phyloP scores from a whole-genome alignment of 2,329 filamentous ascomycete genomes.

The Ceratocystis colombiana region DNA sequence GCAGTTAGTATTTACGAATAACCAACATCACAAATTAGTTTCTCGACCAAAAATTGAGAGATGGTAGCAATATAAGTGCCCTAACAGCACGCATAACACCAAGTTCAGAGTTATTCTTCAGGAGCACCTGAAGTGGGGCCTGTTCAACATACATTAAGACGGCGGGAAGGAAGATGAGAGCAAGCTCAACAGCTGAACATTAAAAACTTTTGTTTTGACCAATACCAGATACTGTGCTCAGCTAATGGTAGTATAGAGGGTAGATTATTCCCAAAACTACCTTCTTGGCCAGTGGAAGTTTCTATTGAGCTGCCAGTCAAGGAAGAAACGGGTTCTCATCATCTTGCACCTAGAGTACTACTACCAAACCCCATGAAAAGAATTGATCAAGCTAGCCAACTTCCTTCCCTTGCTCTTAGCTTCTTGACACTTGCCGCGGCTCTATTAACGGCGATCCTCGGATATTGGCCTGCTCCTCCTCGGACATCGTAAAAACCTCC shows the following conservation, averaged over 20 bases:
- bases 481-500: background rate
- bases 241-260: no score
- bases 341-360: background rate
- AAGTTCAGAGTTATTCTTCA: background rate
- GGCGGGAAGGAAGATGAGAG: conserved; percentile 1
- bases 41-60: background rate
- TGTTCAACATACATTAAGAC: background rate
- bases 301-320: no score
- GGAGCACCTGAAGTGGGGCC: background rate
- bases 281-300: no score
- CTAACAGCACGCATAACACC: background rate
- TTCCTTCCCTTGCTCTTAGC: background rate
- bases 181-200: background rate
- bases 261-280: no score
- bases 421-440: background rate
- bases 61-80: background rate
- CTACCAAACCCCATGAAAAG: background rate
- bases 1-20: background rate
- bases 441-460: conserved; percentile 13
- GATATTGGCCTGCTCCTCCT: conserved; percentile 17
- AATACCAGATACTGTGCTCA: no score
- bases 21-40: background rate
- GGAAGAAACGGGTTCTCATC: background rate
- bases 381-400: background rate
- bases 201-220: no score